Evolutionary conservation across 2,329 filamentous ascomycete genomes (phyloP).

Genomic region (Boeremia lycopersici): DNA sequence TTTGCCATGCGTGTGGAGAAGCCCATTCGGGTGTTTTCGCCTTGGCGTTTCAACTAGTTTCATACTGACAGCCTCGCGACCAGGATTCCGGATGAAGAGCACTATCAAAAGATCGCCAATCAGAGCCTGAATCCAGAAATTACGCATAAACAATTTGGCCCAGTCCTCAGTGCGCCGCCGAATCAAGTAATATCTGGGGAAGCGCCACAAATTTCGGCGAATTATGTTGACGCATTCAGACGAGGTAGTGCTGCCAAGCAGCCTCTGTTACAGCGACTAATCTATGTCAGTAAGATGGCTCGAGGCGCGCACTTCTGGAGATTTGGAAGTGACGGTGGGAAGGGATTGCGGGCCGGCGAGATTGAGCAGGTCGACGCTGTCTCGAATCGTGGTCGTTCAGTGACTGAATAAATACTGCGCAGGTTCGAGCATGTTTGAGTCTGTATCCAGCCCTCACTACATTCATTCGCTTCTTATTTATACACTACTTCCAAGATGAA

Average conservation of each 20-base stretch:
- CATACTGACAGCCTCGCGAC: slow-evolving; percentile 7
- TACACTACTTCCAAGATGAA: slow-evolving; percentile 35
- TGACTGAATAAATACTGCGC: slow-evolving; percentile 13
- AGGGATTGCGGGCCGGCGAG: slow-evolving; percentile 11
- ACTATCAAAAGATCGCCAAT: slow-evolving; percentile 14
- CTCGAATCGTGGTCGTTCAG: neutral
- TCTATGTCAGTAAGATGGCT: slow-evolving; percentile 29
- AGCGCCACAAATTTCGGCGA: slow-evolving; percentile 18
- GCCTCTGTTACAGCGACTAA: slow-evolving; percentile 23
- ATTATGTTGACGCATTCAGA: slow-evolving; percentile 19
- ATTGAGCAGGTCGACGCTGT: neutral
- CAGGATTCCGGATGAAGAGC: slow-evolving; percentile 11
- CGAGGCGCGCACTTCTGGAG: slow-evolving; percentile 8
- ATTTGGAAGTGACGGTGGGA: slow-evolving; percentile 13
- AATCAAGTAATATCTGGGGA: slow-evolving; percentile 28
- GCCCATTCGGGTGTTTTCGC: slow-evolving; percentile 1
- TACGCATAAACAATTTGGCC: slow-evolving; percentile 26
- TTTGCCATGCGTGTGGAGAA: neutral
- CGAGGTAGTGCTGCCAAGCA: slow-evolving; percentile 24
- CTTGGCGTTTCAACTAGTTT: slow-evolving; percentile 20
- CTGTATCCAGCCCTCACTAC: slow-evolving; percentile 12
- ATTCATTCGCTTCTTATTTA: slow-evolving; percentile 15
- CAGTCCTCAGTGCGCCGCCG: slow-evolving; percentile 19
- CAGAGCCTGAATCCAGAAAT: slow-evolving; percentile 21
- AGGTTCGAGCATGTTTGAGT: slow-evolving; percentile 14